Evolutionary conservation across 2,329 filamentous ascomycete genomes (phyloP).

Genomic region (Diplodia intermedia): DNA sequence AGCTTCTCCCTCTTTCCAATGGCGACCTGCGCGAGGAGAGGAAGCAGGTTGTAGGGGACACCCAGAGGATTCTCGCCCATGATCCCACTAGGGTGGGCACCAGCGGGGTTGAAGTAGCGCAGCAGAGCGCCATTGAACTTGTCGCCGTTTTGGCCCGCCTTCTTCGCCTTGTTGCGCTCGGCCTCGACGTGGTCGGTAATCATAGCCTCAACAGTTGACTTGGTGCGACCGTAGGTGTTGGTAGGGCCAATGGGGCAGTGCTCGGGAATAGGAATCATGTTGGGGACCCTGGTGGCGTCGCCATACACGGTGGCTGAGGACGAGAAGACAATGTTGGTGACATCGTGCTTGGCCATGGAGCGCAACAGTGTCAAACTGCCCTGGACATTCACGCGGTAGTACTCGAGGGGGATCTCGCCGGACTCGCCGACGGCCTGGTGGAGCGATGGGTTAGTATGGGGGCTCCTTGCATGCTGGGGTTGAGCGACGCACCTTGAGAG

Average conservation of each 20-base stretch:
- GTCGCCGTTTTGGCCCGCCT: conserved; percentile 70
- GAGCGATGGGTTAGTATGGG: conserved; percentile 31
- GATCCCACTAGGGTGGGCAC: conserved; percentile 90
- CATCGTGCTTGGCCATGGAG: conserved; percentile 87
- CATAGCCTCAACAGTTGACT: conserved; percentile 87
- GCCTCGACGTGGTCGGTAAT: conserved; percentile 91
- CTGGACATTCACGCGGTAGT: conserved; percentile 96
- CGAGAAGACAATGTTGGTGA: conserved; percentile 97
- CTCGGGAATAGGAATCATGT: conserved; percentile 99
- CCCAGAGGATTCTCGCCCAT: conserved; percentile 99
- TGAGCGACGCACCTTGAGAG: conserved; percentile 76
- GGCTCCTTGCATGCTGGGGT: background rate
- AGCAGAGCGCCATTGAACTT: conserved; percentile 93
- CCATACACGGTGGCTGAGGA: conserved; percentile 98
- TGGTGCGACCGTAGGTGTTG: conserved; percentile 97
- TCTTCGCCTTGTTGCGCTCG: conserved; percentile 81
- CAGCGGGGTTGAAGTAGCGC: conserved; percentile 97
- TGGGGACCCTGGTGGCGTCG: conserved; percentile 91
- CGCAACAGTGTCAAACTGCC: conserved; percentile 87
- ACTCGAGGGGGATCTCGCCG: conserved; percentile 90
- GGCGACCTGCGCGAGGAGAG: conserved; percentile 92
- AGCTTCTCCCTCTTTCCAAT: conserved; percentile 95
- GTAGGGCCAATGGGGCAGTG: conserved; percentile 94
- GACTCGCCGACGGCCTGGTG: conserved; percentile 91
- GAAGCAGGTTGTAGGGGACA: conserved; percentile 93